phyloP scores from a whole-genome alignment of 192 early-diverging fungal genomes.

The Rhizophagus sp. region DNA sequence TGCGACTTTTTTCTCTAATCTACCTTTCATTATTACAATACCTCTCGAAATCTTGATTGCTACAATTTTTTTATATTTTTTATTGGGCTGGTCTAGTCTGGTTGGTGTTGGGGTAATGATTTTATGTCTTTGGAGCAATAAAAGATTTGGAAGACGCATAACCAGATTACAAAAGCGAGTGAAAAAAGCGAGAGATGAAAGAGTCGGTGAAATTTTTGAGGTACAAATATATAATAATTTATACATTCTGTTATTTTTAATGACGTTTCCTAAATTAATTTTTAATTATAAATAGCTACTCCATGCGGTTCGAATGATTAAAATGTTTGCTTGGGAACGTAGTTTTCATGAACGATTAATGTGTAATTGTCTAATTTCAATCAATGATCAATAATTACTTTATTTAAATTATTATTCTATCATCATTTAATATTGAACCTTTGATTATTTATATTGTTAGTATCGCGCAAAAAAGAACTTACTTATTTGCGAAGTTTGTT shows the following conservation, averaged over 20 bases:
- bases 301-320: slow-evolving; percentile 90
- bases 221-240: slow-evolving; percentile 29
- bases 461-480: slow-evolving; percentile 42
- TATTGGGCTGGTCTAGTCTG: slow-evolving; percentile 78
- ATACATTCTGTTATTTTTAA: slow-evolving; percentile 4
- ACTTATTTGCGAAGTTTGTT: slow-evolving; percentile 40
- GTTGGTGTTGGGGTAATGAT: slow-evolving; percentile 75
- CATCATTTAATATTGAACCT: neutral
- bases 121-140: slow-evolving; percentile 61
- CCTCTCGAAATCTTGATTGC: slow-evolving; percentile 72
- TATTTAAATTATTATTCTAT: neutral
- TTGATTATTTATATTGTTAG: slow-evolving; percentile 21
- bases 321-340: slow-evolving; percentile 81
- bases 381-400: neutral
- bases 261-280: neutral
- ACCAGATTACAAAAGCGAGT: slow-evolving; percentile 54
- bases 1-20: slow-evolving; percentile 55
- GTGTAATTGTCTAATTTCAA: slow-evolving; percentile 45
- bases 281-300: slow-evolving; percentile 32
- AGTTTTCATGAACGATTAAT: slow-evolving; percentile 71
- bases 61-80: slow-evolving; percentile 63
- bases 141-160: slow-evolving; percentile 56
- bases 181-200: slow-evolving; percentile 67
- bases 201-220: slow-evolving; percentile 78
- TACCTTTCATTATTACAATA: slow-evolving; percentile 64